Conservation (phyloP, 306 rosid species). For the Clitoria ternatea region DNA sequence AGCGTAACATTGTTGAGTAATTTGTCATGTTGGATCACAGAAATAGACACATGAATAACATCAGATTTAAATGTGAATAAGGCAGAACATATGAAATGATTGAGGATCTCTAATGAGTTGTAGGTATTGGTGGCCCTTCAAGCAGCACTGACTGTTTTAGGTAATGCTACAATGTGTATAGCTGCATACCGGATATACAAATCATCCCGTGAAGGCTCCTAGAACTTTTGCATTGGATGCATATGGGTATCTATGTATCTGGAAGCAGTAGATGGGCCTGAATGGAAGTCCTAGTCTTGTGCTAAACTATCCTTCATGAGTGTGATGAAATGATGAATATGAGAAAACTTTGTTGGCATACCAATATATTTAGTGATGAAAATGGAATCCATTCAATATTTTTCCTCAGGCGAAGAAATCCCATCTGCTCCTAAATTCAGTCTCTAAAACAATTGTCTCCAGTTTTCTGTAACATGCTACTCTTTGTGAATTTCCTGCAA, state of each 20-base stretch:
- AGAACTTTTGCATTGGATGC: constrained; percentile 40
- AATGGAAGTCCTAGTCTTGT: constrained; percentile 12
- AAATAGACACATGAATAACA: not conserved
- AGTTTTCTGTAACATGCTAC: not conserved
- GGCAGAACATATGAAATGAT: constrained; percentile 15
- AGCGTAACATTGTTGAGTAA: constrained; percentile 4
- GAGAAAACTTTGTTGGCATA: constrained; percentile 8
- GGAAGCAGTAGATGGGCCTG: not conserved
- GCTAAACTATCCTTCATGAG: constrained; percentile 10
- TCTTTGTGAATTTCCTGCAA: not conserved
- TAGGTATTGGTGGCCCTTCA: constrained; percentile 96
- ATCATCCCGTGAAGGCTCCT: constrained; percentile 58
- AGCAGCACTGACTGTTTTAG: constrained; percentile 82
- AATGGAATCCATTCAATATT: constrained; percentile 5
- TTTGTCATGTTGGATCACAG: constrained; percentile 7
- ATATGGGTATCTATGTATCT: not conserved
- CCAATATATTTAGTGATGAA: not conserved
- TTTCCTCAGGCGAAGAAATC: not conserved
- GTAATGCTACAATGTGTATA: constrained; percentile 82
- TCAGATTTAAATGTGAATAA: constrained; percentile 9
- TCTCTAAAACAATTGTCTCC: not conserved
- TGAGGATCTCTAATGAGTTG: constrained; percentile 27
- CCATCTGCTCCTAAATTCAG: not conserved
- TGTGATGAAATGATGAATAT: not conserved
- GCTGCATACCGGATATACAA: constrained; percentile 88